These are phyloP conservation scores for Talaromyces sp. DNA, from an alignment of 2,329 filamentous ascomycete species.

Conservation along the genomic window DNA sequence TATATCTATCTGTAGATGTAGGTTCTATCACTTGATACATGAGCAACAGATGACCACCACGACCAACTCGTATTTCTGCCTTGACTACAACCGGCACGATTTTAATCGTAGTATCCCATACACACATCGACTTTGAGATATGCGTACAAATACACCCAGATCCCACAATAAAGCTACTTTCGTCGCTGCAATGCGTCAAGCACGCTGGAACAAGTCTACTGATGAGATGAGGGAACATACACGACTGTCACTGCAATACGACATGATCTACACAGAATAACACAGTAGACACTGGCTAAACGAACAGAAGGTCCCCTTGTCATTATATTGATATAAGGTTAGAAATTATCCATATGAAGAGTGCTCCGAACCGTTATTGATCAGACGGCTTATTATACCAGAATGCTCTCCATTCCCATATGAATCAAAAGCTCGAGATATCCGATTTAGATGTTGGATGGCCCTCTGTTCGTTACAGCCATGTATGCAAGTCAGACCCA, in stretches of 20 bases:
- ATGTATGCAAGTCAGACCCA: neutral
- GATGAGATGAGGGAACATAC: neutral
- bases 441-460: too few relatives aligned
- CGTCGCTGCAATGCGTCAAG: neutral
- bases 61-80: neutral
- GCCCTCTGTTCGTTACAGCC: too few relatives aligned
- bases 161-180: neutral
- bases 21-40: constrained; percentile 10
- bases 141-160: neutral
- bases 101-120: too few relatives aligned
- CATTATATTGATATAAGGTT: too few relatives aligned
- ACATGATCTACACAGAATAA: too few relatives aligned
- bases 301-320: too few relatives aligned
- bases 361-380: too few relatives aligned
- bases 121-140: too few relatives aligned
- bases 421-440: too few relatives aligned
- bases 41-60: constrained; percentile 8
- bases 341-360: too few relatives aligned
- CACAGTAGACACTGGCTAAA: neutral
- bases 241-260: neutral
- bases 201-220: neutral
- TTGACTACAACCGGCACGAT: neutral
- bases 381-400: too few relatives aligned
- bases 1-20: constrained; percentile 3
- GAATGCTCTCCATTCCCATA: too few relatives aligned